These are phyloP conservation scores for Ceratocystis cubensis DNA, from an alignment of 2,329 filamentous ascomycete genomes.

Conservation along the genomic window DNA sequence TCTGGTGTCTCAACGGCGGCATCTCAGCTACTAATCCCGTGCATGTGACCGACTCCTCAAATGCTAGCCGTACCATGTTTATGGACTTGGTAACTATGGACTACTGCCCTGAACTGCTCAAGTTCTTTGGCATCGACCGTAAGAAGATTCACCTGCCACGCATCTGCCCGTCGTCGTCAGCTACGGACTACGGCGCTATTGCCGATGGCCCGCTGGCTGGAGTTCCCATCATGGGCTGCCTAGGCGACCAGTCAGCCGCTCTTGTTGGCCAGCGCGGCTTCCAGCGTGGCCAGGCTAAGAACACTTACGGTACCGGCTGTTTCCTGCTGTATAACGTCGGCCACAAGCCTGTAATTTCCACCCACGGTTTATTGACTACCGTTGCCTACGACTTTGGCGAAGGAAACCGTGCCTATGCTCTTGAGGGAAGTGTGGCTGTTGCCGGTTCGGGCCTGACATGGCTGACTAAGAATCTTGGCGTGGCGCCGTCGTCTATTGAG, in stretches of 20 bases:
- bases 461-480: slow-evolving; percentile 50
- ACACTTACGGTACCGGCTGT: slow-evolving; percentile 82
- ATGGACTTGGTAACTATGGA: slow-evolving; percentile 73
- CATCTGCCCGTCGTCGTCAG: slow-evolving; percentile 69
- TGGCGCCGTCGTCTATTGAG: slow-evolving; percentile 40
- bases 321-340: slow-evolving; percentile 86
- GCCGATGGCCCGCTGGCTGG: slow-evolving; percentile 54
- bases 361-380: slow-evolving; percentile 70
- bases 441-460: slow-evolving; percentile 73
- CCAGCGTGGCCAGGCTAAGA: slow-evolving; percentile 69
- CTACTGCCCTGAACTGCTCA: slow-evolving; percentile 64
- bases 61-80: slow-evolving; percentile 87
- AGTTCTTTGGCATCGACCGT: slow-evolving; percentile 62
- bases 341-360: slow-evolving; percentile 71
- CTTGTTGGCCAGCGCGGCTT: slow-evolving; percentile 80
- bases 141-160: slow-evolving; percentile 64
- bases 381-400: slow-evolving; percentile 71
- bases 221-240: slow-evolving; percentile 64
- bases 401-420: slow-evolving; percentile 52
- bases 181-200: slow-evolving; percentile 58
- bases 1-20: slow-evolving; percentile 72
- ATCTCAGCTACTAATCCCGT: slow-evolving; percentile 42
- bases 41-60: slow-evolving; percentile 75
- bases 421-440: slow-evolving; percentile 75
- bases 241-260: slow-evolving; percentile 78